Evolutionary conservation across 805 yeast genomes (phyloP).

Genomic region (Ogataea pignaliae): DNA sequence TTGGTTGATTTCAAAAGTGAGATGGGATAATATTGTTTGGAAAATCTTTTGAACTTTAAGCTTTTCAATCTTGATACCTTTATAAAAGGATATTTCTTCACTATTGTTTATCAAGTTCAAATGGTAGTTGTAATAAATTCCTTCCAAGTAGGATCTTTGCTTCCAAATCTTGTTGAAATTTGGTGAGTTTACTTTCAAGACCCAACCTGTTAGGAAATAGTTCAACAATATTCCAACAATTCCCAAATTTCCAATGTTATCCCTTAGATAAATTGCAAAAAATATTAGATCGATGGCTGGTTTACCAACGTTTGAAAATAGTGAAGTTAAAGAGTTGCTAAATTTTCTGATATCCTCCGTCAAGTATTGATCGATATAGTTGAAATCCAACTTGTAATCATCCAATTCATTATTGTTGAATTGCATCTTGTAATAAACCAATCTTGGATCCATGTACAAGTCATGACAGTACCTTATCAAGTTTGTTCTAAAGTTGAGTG

Average conservation of each 20-base stretch:
- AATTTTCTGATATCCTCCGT: slow-evolving; percentile 81
- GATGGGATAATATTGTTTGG: slow-evolving; percentile 39
- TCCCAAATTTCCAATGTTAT: slow-evolving; percentile 84
- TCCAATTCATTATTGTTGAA: slow-evolving; percentile 42
- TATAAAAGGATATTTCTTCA: slow-evolving; percentile 92
- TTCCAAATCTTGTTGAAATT: slow-evolving; percentile 78
- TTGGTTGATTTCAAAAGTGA: slow-evolving; percentile 40
- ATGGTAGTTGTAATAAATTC: slow-evolving; percentile 83
- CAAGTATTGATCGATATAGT: slow-evolving; percentile 81
- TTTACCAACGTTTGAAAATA: slow-evolving; percentile 86
- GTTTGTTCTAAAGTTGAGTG: slow-evolving; percentile 80
- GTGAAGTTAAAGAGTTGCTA: slow-evolving; percentile 73
- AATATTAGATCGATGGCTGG: slow-evolving; percentile 84
- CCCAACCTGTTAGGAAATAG: slow-evolving; percentile 73
- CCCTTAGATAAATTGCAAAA: slow-evolving; percentile 78
- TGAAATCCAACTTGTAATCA: slow-evolving; percentile 34
- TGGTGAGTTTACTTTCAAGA: slow-evolving; percentile 73
- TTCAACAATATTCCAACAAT: slow-evolving; percentile 76
- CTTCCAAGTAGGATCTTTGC: slow-evolving; percentile 73
- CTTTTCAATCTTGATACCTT: slow-evolving; percentile 80
- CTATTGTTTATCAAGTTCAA: slow-evolving; percentile 80
- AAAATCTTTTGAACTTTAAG: slow-evolving; percentile 58
- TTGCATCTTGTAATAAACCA: slow-evolving; percentile 79
- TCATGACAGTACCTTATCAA: slow-evolving; percentile 86
- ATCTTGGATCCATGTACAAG: slow-evolving; percentile 71